Percentiles rank a stretch among this genome's conserved stretches.
phyloP scores from a whole-genome alignment of 164 flowering plant species.

The Litsea cubeba region DNA sequence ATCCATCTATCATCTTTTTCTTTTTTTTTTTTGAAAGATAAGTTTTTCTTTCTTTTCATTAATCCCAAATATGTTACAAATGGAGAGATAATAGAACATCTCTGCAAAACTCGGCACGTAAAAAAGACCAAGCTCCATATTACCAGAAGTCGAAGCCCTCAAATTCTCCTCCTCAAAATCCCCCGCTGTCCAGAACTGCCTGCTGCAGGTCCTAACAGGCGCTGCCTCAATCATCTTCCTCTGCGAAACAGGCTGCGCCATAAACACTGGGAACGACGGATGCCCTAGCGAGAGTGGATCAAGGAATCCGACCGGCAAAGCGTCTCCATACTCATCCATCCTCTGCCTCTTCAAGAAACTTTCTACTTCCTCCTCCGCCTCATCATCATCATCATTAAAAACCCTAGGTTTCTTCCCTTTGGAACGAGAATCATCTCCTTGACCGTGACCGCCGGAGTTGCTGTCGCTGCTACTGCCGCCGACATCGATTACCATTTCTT shows the following conservation, averaged over 20 bases:
- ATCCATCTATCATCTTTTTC: background rate
- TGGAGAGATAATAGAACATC: too few relatives aligned
- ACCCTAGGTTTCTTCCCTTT: background rate
- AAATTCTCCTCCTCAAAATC: constrained; percentile 57
- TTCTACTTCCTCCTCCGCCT: background rate
- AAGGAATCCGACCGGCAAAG: constrained; percentile 20
- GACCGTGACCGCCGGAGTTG: background rate
- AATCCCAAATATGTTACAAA: too few relatives aligned
- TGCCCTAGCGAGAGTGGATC: constrained; percentile 16
- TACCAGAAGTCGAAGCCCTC: background rate
- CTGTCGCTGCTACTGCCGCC: constrained; percentile 6
- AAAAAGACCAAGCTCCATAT: background rate
- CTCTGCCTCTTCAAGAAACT: constrained; percentile 10
- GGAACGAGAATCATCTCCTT: background rate
- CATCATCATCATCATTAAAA: background rate
- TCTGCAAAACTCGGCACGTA: background rate
- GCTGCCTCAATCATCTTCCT: background rate
- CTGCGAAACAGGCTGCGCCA: background rate
- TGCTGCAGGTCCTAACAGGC: constrained; percentile 22
- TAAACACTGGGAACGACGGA: background rate
- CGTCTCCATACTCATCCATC: background rate
- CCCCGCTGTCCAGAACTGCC: constrained; percentile 91
- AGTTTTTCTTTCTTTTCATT: too few relatives aligned
- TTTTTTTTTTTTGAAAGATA: too few relatives aligned
- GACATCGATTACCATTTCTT: constrained; percentile 10